A percentile compares a stretch with the other conserved stretches of the same genome.
phyloP scores from a whole-genome alignment of 768 basidiomycete genomes.

The Suillus occidentalis region DNA sequence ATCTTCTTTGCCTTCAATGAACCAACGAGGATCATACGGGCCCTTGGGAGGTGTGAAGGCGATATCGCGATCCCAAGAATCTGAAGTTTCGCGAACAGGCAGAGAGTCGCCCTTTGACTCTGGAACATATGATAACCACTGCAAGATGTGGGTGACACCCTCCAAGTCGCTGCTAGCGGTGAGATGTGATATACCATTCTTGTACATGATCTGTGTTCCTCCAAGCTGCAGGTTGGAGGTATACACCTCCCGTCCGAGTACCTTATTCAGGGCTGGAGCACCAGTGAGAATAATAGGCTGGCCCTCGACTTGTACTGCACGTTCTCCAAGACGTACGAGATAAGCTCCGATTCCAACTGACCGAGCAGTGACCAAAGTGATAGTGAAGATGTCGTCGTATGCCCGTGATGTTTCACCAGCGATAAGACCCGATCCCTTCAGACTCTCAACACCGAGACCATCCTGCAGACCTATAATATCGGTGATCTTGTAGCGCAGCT shows the following conservation, averaged over 20 bases:
- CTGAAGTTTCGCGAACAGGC: slow-evolving; percentile 71
- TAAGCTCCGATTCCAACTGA: slow-evolving; percentile 99
- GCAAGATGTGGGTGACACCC: slow-evolving; percentile 89
- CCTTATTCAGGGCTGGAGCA: slow-evolving; percentile 96
- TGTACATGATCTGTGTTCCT: slow-evolving; percentile 99
- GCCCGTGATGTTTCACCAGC: slow-evolving; percentile 98
- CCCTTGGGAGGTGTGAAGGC: slow-evolving; percentile 90
- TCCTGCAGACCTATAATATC: slow-evolving; percentile 97
- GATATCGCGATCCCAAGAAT: slow-evolving; percentile 92
- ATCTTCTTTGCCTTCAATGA: slow-evolving; percentile 92
- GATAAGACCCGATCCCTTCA: slow-evolving; percentile 96
- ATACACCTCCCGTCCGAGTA: slow-evolving; percentile 97
- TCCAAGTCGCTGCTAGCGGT: slow-evolving; percentile 94
- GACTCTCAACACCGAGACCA: slow-evolving; percentile 93
- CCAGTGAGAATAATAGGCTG: slow-evolving; percentile 99
- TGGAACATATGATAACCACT: slow-evolving; percentile 95
- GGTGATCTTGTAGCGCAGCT: slow-evolving; percentile 90
- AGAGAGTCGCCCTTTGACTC: slow-evolving; percentile 76
- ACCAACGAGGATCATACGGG: slow-evolving; percentile 96
- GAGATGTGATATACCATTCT: slow-evolving; percentile 98
- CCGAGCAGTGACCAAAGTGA: slow-evolving; percentile 96
- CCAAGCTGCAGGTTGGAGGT: slow-evolving; percentile 98
- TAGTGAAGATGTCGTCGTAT: slow-evolving; percentile 99
- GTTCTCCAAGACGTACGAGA: slow-evolving; percentile 95
- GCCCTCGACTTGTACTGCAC: slow-evolving; percentile 98